phyloP scores from a whole-genome alignment of 78 protist genomes.

The Dictyostelium citrinum region DNA sequence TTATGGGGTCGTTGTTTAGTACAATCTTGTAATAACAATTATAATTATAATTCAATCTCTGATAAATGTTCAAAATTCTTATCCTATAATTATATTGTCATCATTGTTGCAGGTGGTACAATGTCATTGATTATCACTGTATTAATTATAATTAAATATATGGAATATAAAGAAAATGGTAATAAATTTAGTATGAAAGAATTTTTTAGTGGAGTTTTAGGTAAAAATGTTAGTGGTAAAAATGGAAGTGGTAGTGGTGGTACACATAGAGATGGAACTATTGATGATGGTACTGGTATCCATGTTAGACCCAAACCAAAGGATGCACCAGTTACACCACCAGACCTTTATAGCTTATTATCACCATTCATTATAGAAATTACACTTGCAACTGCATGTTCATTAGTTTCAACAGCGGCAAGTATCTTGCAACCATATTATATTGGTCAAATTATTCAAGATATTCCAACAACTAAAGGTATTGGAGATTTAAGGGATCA shows the following conservation, averaged over 20 bases:
- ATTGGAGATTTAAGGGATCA: slow-evolving; percentile 5
- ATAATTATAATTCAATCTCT: slow-evolving; percentile 43
- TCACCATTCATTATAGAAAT: slow-evolving; percentile 42
- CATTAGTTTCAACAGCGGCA: slow-evolving; percentile 53
- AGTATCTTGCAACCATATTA: slow-evolving; percentile 62
- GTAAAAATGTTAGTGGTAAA: not conserved
- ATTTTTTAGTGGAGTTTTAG: not conserved
- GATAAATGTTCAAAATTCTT: slow-evolving; percentile 24
- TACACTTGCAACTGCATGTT: slow-evolving; percentile 35
- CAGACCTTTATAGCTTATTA: slow-evolving; percentile 42
- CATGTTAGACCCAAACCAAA: not conserved
- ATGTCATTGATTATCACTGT: not conserved
- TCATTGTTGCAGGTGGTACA: slow-evolving; percentile 73
- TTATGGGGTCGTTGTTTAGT: slow-evolving; percentile 35
- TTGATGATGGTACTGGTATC: slow-evolving; percentile 3
- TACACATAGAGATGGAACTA: not conserved
- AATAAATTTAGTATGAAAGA: not conserved
- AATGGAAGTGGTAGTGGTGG: not conserved
- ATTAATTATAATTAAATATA: not conserved
- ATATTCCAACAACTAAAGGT: slow-evolving; percentile 47
- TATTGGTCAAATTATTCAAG: slow-evolving; percentile 70
- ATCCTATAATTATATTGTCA: slow-evolving; percentile 57
- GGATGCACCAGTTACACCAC: slow-evolving; percentile 24
- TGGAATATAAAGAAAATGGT: slow-evolving; percentile 14
- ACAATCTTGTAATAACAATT: slow-evolving; percentile 26